Evolutionary conservation across 1,139 yeast genomes (phyloP).

Genomic region (Suhomyces maxii): DNA sequence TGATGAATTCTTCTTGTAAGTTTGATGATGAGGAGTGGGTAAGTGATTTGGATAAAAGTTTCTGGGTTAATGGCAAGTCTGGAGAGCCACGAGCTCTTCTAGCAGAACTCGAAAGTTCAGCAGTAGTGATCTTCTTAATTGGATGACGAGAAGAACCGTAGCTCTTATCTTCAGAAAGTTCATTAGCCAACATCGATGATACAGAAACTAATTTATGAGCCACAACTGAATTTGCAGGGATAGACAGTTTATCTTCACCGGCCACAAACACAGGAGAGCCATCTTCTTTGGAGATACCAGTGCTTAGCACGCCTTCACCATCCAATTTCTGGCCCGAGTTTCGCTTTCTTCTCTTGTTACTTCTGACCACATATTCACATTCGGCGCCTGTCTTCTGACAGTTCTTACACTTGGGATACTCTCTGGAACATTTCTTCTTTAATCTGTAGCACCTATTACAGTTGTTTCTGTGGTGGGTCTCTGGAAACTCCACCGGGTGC

Average conservation of each 20-base stretch:
- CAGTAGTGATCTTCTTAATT: slow-evolving; percentile 9
- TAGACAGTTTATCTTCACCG: neutral
- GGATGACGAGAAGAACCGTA: slow-evolving; percentile 4
- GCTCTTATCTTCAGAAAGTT: slow-evolving; percentile 2
- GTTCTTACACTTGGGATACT: slow-evolving; percentile 39
- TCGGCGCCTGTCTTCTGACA: slow-evolving; percentile 36
- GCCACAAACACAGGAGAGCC: slow-evolving; percentile 6
- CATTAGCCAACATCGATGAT: slow-evolving; percentile 15
- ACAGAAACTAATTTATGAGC: slow-evolving; percentile 15
- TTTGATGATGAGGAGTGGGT: slow-evolving; percentile 13
- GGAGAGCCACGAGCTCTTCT: slow-evolving; percentile 9
- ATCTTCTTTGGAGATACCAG: slow-evolving; percentile 3
- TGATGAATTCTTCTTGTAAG: slow-evolving; percentile 39
- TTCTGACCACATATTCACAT: slow-evolving; percentile 40
- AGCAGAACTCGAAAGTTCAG: slow-evolving; percentile 10
- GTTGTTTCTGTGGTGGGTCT: slow-evolving; percentile 36
- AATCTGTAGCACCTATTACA: slow-evolving; percentile 45
- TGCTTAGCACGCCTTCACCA: slow-evolving; percentile 6
- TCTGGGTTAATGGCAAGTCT: slow-evolving; percentile 9
- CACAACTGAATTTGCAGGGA: slow-evolving; percentile 2
- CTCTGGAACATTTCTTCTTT: slow-evolving; percentile 45
- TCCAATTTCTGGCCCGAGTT: slow-evolving; percentile 2
- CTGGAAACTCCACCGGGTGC: slow-evolving; percentile 20
- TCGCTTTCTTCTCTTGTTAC: slow-evolving; percentile 26
- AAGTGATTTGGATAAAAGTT: slow-evolving; percentile 9